These are phyloP conservation scores for Rhynchospora breviuscula DNA, from an alignment of 176 grass and related monocot species.

Conservation along the genomic window DNA sequence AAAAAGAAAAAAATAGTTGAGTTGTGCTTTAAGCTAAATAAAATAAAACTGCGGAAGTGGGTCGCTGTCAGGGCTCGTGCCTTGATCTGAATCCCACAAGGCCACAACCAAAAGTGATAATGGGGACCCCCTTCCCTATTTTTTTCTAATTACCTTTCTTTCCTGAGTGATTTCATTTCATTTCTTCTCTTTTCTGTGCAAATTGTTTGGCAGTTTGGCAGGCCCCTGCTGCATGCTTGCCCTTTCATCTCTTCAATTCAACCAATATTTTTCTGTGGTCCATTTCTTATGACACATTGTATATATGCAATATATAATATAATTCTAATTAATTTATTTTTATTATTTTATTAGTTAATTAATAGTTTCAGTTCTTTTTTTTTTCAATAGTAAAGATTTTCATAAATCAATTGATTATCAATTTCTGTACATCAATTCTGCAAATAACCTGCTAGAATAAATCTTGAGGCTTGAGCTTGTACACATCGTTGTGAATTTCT, in stretches of 20 bases:
- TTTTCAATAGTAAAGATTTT: too few relatives aligned
- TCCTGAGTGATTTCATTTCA: neutral
- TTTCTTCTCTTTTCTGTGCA: neutral
- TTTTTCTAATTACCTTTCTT: neutral
- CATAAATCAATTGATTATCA: too few relatives aligned
- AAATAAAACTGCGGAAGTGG: neutral
- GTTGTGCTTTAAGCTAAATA: neutral
- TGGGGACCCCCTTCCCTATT: neutral
- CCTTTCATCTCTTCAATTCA: neutral
- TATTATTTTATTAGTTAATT: too few relatives aligned
- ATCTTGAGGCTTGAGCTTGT: too few relatives aligned
- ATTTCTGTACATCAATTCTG: too few relatives aligned
- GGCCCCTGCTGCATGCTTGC: neutral
- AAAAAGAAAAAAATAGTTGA: too few relatives aligned
- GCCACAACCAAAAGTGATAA: constrained; percentile 23
- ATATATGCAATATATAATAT: neutral
- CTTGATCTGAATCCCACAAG: neutral
- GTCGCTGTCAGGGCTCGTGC: constrained; percentile 15
- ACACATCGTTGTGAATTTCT: too few relatives aligned
- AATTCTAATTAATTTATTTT: too few relatives aligned
- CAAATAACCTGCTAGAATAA: too few relatives aligned
- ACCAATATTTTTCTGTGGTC: constrained; percentile 5
- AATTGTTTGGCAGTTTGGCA: neutral
- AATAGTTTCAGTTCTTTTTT: too few relatives aligned
- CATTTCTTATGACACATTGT: neutral